phyloP scores from a whole-genome alignment of 176 grass and related monocot genomes.

The Alloteropsis semialata region DNA sequence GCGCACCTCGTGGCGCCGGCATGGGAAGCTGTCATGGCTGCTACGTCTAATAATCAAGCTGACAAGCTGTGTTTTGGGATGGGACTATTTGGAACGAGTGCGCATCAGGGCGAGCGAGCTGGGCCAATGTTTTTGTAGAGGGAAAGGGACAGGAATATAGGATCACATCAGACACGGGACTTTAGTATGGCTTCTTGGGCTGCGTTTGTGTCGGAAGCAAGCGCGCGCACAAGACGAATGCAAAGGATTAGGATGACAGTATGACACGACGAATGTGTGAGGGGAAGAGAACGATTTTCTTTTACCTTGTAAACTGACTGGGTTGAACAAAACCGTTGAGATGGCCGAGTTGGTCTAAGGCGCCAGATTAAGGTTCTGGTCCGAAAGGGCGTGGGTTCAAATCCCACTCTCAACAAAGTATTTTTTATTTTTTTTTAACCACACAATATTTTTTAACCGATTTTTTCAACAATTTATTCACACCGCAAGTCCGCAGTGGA shows the following conservation, averaged over 20 bases:
- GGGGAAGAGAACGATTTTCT: too few species aligned
- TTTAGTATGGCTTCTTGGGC: neutral
- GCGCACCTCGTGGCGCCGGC: neutral
- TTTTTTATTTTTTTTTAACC: neutral
- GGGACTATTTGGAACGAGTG: too few species aligned
- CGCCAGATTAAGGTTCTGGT: constrained; percentile 98
- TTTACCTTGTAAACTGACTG: too few species aligned
- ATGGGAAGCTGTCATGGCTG: neutral
- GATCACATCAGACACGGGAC: too few species aligned
- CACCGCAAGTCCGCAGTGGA: too few species aligned
- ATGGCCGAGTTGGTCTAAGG: constrained; percentile 78
- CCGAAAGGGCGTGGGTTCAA: constrained; percentile 99
- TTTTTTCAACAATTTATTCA: neutral
- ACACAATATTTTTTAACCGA: too few species aligned
- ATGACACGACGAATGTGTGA: neutral
- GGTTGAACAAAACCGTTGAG: neutral
- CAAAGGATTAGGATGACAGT: neutral
- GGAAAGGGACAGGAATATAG: too few species aligned
- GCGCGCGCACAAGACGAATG: neutral
- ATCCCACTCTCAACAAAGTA: constrained; percentile 58
- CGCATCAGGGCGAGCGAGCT: neutral
- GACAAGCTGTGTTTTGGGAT: too few species aligned
- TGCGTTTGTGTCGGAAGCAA: neutral
- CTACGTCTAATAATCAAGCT: too few species aligned
- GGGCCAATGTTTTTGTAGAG: neutral